Conservation (phyloP, 2,329 filamentous ascomycete species). For the Fusarium odoratissimum region DNA sequence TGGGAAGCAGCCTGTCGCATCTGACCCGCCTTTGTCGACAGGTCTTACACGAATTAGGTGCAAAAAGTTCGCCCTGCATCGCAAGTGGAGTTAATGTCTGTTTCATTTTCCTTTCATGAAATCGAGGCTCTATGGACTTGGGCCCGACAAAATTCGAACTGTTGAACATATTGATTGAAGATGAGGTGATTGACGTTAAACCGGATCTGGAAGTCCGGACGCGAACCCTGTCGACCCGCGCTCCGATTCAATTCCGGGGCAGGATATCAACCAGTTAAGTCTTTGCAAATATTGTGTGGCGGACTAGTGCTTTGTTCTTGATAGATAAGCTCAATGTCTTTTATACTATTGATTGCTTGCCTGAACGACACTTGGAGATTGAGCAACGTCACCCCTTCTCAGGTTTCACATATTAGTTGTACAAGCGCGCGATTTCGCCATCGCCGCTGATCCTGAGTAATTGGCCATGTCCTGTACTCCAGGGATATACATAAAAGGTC, state of each 20-base stretch:
- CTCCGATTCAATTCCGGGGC: neutral
- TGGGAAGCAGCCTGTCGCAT: accelerated
- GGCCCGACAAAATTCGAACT: accelerated
- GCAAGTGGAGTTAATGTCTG: neutral
- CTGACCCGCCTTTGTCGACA: neutral
- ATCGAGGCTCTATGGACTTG: neutral
- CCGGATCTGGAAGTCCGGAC: neutral
- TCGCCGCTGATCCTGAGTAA: neutral
- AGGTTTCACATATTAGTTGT: accelerated
- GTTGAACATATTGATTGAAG: accelerated
- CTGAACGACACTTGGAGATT: neutral
- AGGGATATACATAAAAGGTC: neutral
- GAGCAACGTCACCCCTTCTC: neutral
- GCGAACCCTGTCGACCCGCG: neutral
- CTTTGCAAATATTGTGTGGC: neutral
- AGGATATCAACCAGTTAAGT: neutral
- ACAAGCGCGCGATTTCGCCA: neutral
- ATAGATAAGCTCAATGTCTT: neutral
- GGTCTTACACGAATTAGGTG: neutral
- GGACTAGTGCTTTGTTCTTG: neutral
- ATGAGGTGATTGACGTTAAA: neutral
- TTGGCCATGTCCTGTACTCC: neutral
- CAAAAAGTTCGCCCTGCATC: accelerated
- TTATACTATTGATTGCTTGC: accelerated
- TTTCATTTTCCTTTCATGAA: too few species aligned